Base-by-base conservation (phyloP, 2,329 filamentous ascomycete genomes). In the Raffaelea deltoideospora region DNA sequence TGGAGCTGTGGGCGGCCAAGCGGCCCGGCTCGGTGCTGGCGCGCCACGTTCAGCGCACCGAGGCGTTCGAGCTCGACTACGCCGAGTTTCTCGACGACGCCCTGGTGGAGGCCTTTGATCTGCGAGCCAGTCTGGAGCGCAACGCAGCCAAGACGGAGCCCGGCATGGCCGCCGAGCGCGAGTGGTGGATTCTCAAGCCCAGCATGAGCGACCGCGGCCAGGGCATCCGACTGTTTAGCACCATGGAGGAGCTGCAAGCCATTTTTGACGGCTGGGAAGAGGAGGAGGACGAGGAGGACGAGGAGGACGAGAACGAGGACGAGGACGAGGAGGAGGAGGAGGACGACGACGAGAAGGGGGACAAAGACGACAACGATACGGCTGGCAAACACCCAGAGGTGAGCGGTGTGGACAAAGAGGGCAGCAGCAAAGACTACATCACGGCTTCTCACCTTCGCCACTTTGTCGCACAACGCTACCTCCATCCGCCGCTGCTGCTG, bases 181-280 rank as follows among this genome's bases (percentile, higher is more conserved):
- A 92, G 53, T 98, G 88, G 88, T 98, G 90, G 90, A 96, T 98
- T 46, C 57, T 98, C 41, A 98, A 98, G 59, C 88, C 90, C 0
- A 81, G 88, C 9, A 96, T 98, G 90, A 94, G 85, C 55, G 90
- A 98, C 53, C 72, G 88, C 19, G 90, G 88, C 0, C 87, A 95
- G 53, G 90, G 90, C 1, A 95, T 98, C 40, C 64, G 84, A 28
- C 63, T 98, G 1, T 98, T 98, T 56, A 82, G 75, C 48, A 84
- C 76, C 3, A 82, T 90, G 63, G 76, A 79, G 38, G 78, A 93
- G 51, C 61, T 98, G n/a, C 79, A 80, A 42, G 67, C 53, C 13
- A 90, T 98, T 37, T 98, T 96, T 51, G 85, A 95, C 47, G 78
- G 73, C 39, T 98, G 90, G 86, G 88, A 95, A 53, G 74, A 65